A percentile compares a stretch with the other conserved stretches of the same genome.
Conservation (phyloP, 495 filamentous ascomycete species). For the Apiosordaria backusii region DNA sequence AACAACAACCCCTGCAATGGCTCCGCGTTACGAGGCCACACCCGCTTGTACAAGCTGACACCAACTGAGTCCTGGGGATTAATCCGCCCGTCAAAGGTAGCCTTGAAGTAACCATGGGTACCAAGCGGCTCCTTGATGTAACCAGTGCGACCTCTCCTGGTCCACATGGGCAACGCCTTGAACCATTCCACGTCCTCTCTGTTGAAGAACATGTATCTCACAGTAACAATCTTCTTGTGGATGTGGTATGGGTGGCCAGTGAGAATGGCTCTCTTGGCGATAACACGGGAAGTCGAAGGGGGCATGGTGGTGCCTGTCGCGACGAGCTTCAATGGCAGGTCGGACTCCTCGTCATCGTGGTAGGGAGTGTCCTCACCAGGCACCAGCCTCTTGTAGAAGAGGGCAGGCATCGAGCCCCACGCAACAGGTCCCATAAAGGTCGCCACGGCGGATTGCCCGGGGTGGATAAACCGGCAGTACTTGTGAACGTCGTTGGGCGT, state of each 20-base stretch:
- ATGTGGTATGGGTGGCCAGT: slow-evolving; percentile 98
- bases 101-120: slow-evolving; percentile 99
- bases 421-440: slow-evolving; percentile 85
- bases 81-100: slow-evolving; percentile 91
- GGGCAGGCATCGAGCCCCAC: slow-evolving; percentile 84
- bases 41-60: slow-evolving; percentile 88
- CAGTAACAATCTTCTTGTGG: slow-evolving; percentile 91
- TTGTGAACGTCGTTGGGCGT: slow-evolving; percentile 96
- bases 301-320: slow-evolving; percentile 82
- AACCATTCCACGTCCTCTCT: slow-evolving; percentile 92
- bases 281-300: slow-evolving; percentile 71
- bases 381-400: slow-evolving; percentile 68
- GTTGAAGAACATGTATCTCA: slow-evolving; percentile 99
- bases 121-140: slow-evolving; percentile 91
- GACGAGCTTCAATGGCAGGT: slow-evolving; percentile 59
- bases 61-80: slow-evolving; percentile 92
- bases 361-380: slow-evolving; percentile 29
- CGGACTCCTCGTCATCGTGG: slow-evolving; percentile 26
- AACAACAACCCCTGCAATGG: slow-evolving; percentile 45
- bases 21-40: slow-evolving; percentile 72
- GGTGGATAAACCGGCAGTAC: slow-evolving; percentile 88
- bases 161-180: slow-evolving; percentile 93
- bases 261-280: slow-evolving; percentile 90
- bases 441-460: slow-evolving; percentile 85
- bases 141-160: slow-evolving; percentile 78